Base-by-base conservation (phyloP, 768 basidiomycete genomes). In the Tephrocybe sp. region DNA sequence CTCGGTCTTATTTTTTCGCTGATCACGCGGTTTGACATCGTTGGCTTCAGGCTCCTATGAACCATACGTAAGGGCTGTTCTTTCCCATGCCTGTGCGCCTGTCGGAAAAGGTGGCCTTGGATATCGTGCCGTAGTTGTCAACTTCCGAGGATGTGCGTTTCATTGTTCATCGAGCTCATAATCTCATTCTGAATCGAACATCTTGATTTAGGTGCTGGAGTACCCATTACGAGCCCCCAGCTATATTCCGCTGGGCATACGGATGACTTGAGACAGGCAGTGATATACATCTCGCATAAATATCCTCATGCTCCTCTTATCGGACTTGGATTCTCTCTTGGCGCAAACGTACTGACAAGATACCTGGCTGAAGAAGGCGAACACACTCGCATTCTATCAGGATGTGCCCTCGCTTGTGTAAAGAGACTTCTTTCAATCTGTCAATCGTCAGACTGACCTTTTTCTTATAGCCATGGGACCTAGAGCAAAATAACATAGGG, bases 321-420 rank as follows among this genome's bases (percentile, higher is more conserved):
- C 15, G 96, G 90, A 12, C 68, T 97, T 9, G 92, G 95, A 6
- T 98, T 96, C 73, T 97, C 93, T 4, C 80, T 99, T 30, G 97
- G 96, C 35, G 89, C 94, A 35, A 92, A 91, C 64, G 88, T 98
- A 28, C 69, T 98, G 58, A 88, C 92, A 27, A 79, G 91, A 54
- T 97, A 97, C 66, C 70, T 95, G 43, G 92, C 88, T 4, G 87
- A 96, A 69, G 89, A 96, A 63, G 84, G 88, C 12, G 72, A 73
- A 30, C 60, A 71, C 18, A 80, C 82, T 59, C 79, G 87, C 51
- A 65, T 93, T 26, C 67, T 67, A 45, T 81, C 84, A 4, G 88
- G 80, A 25, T 86, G 84, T 68, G 80, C 77, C 15, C 70, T 93
- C 15, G 89, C 73, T 63, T 89, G 90, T 68, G 86, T 93, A 69